Evolutionary conservation across 805 yeast species (phyloP), one percentile per base, ranked within the genome.

Genomic region (Candida morakotiae): DNA sequence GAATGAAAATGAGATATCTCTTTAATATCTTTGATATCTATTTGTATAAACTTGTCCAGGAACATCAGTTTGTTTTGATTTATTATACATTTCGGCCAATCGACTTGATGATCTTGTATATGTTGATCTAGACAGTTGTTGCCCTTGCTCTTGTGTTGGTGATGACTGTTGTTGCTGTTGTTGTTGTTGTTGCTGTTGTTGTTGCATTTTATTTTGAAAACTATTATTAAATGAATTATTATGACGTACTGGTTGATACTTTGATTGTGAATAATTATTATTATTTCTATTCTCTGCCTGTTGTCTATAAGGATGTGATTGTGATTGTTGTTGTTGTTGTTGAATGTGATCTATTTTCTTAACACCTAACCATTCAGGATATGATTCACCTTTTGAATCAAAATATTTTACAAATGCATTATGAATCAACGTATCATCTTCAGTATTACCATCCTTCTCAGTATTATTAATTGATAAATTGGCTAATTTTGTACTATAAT

Each of bases 321-420:
- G 36, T n/a, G n/a, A 19, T 22, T 39, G 47, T 20, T 45, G 44
- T 21, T 35, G 31, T 13, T 24, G 28, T 22, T 27, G 35, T 17
- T 25, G 35, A 16, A 30, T 28, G 13, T 24, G 13, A 11, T 22
- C 17, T 6, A 8, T 24, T 9, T 34, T 16, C 30, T 40, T 52
- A 10, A 51, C 63, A 4, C 71, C 73, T 23, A 67, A 53, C 73
- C 73, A 67, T 20, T 65, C 71, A 17, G 73, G 73, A 38, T 60
- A 67, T n/a, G 62, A 56, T 34, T 54, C 51, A 24, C 50, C 44
- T 14, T 48, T 49, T 5, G 46, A 19, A 36, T 66, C 69, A 38
- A 52, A 67, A 45, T 60, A 63, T 35, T 57, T 58, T 27, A 65
- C 66, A 42, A 67, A 67, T 2, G 73, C 71, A 42, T 62, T 58